Base-by-base conservation (phyloP, 495 filamentous ascomycete species). In the Penicillium simplicissimum region DNA sequence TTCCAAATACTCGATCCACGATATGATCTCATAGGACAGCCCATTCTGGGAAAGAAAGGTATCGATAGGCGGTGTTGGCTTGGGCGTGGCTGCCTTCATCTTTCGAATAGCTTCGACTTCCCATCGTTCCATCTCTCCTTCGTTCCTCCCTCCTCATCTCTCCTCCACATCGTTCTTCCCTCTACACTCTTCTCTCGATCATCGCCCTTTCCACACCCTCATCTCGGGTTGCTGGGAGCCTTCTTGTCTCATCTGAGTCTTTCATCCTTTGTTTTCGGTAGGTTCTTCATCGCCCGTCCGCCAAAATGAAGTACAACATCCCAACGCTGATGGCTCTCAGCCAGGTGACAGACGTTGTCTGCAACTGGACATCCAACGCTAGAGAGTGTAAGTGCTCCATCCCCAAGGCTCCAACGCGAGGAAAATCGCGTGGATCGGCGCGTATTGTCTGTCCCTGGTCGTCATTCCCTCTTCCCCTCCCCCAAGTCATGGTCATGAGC, bases 291-390 rank as follows among this genome's bases (percentile, higher is more conserved):
- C n/a, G 28, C 15, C 11, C 49, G 13, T 13, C 25, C 19, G 60
- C n/a, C 62, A 74, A 70, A 57, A 71, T 71, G 66, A 78, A 66
- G 66, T 81, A 81, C 64, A 70, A 67, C 34, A 67, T 76, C 55
- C 71, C 67, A 55, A 74, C 74, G 33, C 69, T 81, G 49, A 57
- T 77, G 73, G 74, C 68, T 42, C 48, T 79, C 14, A 64, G 67
- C 61, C 74, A 68, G 52, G 67, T 67, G 17, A 73, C 69, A 31
- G 54, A 55, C 23, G 69, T 76, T 19, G 59, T 68, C 28, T 68
- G 75, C 33, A 67, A 61, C 52, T 71, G 68, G 68, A 71, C 63
- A 14, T 37, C 19, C 11, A 42, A 63, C 42, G 60, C 62, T 35
- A 53, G 38, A 49, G 42, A 68, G 13, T 71, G 68, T 71, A 55